Conservation (phyloP, 2,329 filamentous ascomycete species). For the Fusarium chaquense region DNA sequence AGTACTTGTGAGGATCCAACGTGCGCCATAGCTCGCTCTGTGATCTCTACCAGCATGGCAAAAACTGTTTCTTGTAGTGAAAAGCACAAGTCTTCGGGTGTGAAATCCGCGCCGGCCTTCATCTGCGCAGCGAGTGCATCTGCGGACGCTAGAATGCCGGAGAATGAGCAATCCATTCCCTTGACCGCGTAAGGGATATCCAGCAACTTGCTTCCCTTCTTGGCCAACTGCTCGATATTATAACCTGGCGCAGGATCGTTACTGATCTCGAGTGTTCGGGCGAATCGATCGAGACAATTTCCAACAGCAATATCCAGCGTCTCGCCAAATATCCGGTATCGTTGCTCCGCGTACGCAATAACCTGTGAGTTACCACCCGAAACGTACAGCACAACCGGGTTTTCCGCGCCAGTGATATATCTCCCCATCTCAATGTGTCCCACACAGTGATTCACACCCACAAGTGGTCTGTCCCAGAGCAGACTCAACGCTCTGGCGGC, state of each 20-base stretch:
- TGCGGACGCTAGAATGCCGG: constrained; percentile 86
- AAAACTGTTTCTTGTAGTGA: constrained; percentile 95
- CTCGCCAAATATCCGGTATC: constrained; percentile 98
- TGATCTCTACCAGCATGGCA: constrained; percentile 98
- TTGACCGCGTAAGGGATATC: constrained; percentile 97
- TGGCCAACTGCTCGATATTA: constrained; percentile 95
- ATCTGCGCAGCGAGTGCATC: constrained; percentile 83
- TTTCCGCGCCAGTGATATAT: constrained; percentile 86
- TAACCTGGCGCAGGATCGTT: constrained; percentile 98
- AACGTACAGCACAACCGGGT: constrained; percentile 96
- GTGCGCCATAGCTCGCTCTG: constrained; percentile 97
- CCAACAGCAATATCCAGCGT: constrained; percentile 97
- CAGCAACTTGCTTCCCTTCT: constrained; percentile 77
- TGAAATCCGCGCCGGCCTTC: constrained; percentile 68
- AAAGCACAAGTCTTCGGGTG: constrained; percentile 89
- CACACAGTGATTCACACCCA: constrained; percentile 98
- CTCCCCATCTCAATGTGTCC: constrained; percentile 99
- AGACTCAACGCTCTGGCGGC: constrained; percentile 84
- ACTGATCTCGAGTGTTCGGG: constrained; percentile 87
- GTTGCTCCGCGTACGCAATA: constrained; percentile 92
- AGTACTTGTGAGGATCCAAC: constrained; percentile 91
- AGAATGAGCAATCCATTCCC: constrained; percentile 98
- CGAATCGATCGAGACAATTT: constrained; percentile 96
- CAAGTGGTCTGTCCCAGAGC: constrained; percentile 88
- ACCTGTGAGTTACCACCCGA: constrained; percentile 97